Conservation (phyloP, 148 eudicot species). For the Euryodendron excelsum region DNA sequence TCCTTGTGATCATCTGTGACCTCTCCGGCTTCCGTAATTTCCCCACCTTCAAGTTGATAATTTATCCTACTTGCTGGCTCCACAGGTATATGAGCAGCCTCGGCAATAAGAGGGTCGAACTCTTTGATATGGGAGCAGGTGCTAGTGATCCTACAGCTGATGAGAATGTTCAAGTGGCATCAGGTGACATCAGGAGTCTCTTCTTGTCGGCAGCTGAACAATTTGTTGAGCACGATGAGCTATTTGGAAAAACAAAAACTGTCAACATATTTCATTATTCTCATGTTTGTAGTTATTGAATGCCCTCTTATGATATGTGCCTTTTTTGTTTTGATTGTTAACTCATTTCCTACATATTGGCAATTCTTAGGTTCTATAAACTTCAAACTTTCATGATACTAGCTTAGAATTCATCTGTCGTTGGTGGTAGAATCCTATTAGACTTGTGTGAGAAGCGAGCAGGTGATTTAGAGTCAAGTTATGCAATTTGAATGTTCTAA, state of each 20-base stretch:
- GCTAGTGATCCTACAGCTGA: slow-evolving; percentile 84
- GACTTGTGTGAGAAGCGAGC: not conserved
- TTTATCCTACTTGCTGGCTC: slow-evolving; percentile 7
- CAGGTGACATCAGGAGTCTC: slow-evolving; percentile 51
- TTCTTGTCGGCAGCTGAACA: not conserved
- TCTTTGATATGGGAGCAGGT: slow-evolving; percentile 92
- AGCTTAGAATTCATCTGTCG: not conserved
- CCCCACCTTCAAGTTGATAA: slow-evolving; percentile 7
- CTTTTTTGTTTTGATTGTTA: not conserved
- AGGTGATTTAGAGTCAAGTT: too few species aligned
- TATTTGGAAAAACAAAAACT: not conserved
- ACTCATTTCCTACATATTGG: not conserved
- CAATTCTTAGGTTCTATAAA: not conserved
- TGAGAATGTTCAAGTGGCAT: slow-evolving; percentile 81
- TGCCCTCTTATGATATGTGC: not conserved
- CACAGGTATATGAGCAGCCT: slow-evolving; percentile 86
- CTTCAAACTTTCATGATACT: not conserved
- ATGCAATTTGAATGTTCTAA: too few species aligned
- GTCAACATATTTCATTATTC: not conserved
- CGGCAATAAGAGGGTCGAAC: slow-evolving; percentile 91
- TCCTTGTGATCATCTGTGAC: not conserved
- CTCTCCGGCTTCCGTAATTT: not conserved
- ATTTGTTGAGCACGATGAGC: not conserved
- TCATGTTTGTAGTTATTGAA: not conserved
- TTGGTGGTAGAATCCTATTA: not conserved